Evolutionary conservation across 1,284 basidiomycete species (phyloP), one percentile per base, ranked within the genome.

Genomic region (Cryptococcus neoformans): DNA sequence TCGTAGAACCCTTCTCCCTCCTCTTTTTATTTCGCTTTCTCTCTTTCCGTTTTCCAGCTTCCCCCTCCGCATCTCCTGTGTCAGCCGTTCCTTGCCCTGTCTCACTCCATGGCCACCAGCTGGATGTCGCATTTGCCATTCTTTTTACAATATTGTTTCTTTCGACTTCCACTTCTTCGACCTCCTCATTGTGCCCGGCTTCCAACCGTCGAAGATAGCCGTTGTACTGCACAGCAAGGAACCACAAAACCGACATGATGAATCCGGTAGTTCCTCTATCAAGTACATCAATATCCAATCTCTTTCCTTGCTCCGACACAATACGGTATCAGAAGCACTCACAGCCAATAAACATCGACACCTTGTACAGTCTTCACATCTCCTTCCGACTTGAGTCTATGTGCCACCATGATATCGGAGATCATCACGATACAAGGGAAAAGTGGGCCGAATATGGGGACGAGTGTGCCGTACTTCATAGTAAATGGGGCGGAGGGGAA

Each of bases 391-490:
- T 60, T 49, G 28, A 60, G n/a, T 12, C 35, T 16, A 36, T 55
- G 59, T 6, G 44, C 49, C 8, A 56, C 52, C 6, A 42, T 41
- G 6, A 57, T 45, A 44, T 60, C 55, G 14, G 49, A n/a, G 3
- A 60, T 60, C 46, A 60, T 49, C 35, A 57, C 49, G 40, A 56
- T 52, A n/a, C 44, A 44, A 3, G 53, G 51, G 49, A 51, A 46
- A 4, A 60, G 10, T 0, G 44, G 44, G 44, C 36, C 48, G n/a
- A 52, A 38, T 5, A 60, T 42, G 14, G 59, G 55, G 14, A 57
- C 12, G 28, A 57, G n/a, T 2, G 59, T 55, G 2, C 52, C 48
- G 11, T 49, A 54, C 4, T 55, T 47, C 40, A 36, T 54, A 28
- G 55, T 51, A 6, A 17, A 36, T 3, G 14, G 21, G n/a, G 51